Percentiles rank a stretch among this genome's conserved stretches.
phyloP scores from a whole-genome alignment of 345 rosid species.

The Geranium brycei region DNA sequence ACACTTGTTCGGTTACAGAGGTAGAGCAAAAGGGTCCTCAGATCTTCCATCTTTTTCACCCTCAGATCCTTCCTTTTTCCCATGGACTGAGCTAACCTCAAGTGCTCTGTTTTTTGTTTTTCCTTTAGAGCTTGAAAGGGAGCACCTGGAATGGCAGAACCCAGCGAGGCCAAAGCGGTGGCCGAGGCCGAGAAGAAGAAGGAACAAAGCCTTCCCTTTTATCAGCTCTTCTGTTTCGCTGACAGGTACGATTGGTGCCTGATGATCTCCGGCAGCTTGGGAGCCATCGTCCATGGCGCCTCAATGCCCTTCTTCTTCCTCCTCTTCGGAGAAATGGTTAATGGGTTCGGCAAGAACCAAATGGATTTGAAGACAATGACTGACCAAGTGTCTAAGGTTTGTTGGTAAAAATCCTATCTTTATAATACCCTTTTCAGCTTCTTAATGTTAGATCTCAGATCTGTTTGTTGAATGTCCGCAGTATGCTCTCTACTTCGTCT shows the following conservation, averaged over 20 bases:
- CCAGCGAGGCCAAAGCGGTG: constrained; percentile 40
- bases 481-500: constrained; percentile 93
- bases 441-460: constrained; percentile 34
- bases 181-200: constrained; percentile 94
- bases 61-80: constrained; percentile 8
- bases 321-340: constrained; percentile 93
- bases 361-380: constrained; percentile 79
- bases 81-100: too few relatives aligned
- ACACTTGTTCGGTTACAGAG: constrained; percentile 15
- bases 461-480: constrained; percentile 28
- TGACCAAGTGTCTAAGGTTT: constrained; percentile 81
- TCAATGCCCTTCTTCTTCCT: constrained; percentile 97
- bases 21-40: constrained; percentile 7
- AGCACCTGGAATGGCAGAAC: constrained; percentile 43
- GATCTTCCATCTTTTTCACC: constrained; percentile 10
- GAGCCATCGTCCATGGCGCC: constrained; percentile 89
- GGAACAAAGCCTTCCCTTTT: constrained; percentile 88
- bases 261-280: constrained; percentile 70
- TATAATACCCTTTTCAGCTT: too few relatives aligned
- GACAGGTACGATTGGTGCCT: constrained; percentile 71
- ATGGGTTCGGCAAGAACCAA: constrained; percentile 96
- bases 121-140: too few relatives aligned
- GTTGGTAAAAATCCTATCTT: too few relatives aligned
- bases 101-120: background rate
- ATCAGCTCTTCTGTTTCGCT: constrained; percentile 84